These are phyloP conservation scores for Fraxinus pennsylvanica DNA, from an alignment of 257 asterid species.

Conservation along the genomic window DNA sequence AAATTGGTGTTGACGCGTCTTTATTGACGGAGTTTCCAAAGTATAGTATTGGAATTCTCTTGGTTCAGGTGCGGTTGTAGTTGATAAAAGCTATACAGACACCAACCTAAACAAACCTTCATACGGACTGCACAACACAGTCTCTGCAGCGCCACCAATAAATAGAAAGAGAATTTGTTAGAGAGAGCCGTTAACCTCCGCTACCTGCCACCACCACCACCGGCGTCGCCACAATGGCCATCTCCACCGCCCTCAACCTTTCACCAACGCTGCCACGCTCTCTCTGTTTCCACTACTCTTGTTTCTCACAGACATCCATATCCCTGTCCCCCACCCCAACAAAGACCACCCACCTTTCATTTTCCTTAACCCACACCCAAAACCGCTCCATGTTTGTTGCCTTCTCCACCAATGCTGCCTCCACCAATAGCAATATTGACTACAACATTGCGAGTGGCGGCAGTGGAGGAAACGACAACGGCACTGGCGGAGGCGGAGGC, in stretches of 20 bases:
- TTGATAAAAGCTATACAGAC: background rate
- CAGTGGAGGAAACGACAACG: constrained; percentile 26
- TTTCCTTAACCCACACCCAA: constrained; percentile 22
- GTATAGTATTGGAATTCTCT: background rate
- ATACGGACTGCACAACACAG: background rate
- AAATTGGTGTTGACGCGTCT: background rate
- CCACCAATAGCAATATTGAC: constrained; percentile 30
- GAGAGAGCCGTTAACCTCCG: background rate
- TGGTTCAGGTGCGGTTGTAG: background rate
- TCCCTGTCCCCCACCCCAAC: constrained; percentile 26
- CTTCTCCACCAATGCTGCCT: constrained; percentile 38
- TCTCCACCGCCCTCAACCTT: constrained; percentile 37
- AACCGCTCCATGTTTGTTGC: constrained; percentile 26
- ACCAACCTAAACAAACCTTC: background rate
- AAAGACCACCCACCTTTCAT: constrained; percentile 13
- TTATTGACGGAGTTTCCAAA: background rate
- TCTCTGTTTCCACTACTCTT: constrained; percentile 27
- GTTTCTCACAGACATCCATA: constrained; percentile 13
- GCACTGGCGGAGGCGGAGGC: constrained; percentile 54
- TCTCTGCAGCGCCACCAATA: background rate
- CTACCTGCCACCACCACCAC: constrained; percentile 1
- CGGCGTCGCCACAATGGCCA: constrained; percentile 34
- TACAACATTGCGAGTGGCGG: constrained; percentile 28
- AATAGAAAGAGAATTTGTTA: background rate
- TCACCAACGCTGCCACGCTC: constrained; percentile 24